phyloP scores from a whole-genome alignment of 2,329 filamentous ascomycete genomes.

The Stemphylium beticola region DNA sequence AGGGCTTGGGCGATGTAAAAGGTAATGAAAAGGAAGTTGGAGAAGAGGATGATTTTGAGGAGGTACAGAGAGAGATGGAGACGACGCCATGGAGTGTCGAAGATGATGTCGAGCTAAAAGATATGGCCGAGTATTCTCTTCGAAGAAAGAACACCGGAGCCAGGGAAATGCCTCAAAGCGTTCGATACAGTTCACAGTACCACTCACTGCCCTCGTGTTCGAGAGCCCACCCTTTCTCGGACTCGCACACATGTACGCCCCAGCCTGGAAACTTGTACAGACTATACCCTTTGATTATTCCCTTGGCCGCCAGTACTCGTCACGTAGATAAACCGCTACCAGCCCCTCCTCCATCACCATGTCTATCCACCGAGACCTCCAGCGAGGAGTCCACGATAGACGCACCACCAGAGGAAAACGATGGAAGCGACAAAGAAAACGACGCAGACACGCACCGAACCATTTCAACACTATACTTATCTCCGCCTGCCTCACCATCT shows the following conservation, averaged over 20 bases:
- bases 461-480: not conserved
- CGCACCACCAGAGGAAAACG: too few relatives aligned
- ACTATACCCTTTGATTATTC: too few relatives aligned
- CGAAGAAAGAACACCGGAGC: not conserved
- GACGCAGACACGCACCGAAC: not conserved
- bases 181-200: too few relatives aligned
- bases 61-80: too few relatives aligned
- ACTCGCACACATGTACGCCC: too few relatives aligned
- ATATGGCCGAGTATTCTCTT: not conserved
- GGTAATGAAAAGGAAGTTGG: too few relatives aligned
- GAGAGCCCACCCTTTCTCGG: too few relatives aligned
- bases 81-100: not conserved
- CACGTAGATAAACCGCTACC: not conserved
- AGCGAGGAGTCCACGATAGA: not conserved
- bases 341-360: not conserved
- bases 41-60: not conserved
- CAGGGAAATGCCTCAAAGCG: too few relatives aligned
- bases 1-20: not conserved
- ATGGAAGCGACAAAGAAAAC: not conserved
- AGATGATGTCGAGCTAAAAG: not conserved
- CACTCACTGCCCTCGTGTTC: too few relatives aligned
- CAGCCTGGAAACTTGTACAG: too few relatives aligned
- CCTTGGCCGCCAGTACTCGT: too few relatives aligned
- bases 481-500: not conserved
- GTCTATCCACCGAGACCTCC: not conserved